These are phyloP conservation scores for Berberis thunbergii DNA, from an alignment of 164 flowering plant species.

Conservation along the genomic window DNA sequence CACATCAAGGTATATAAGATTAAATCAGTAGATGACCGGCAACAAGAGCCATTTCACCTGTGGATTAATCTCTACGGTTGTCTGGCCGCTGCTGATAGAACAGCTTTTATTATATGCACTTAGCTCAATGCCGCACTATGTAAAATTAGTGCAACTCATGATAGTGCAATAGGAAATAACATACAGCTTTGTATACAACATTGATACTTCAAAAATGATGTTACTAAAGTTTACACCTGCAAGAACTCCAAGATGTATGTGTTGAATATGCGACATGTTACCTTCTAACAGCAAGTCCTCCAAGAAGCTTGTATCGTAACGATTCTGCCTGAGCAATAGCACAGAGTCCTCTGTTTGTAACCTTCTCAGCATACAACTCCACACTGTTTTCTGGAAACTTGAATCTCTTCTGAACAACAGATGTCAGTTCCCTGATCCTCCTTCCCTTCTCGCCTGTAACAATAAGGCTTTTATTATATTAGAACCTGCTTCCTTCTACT, in stretches of 20 bases:
- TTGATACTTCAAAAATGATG: not conserved
- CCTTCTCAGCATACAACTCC: conserved; percentile 67
- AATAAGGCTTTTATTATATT: not conserved
- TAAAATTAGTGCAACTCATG: not conserved
- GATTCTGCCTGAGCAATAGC: conserved; percentile 77
- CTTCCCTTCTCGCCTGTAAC: conserved; percentile 58
- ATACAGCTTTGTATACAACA: not conserved
- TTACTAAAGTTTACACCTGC: not conserved
- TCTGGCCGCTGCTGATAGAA: conserved; percentile 56
- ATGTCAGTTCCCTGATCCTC: conserved; percentile 60
- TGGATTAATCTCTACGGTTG: conserved; percentile 73
- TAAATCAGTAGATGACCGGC: conserved; percentile 48
- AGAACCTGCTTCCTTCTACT: not conserved
- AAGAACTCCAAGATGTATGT: no score
- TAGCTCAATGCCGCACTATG: conserved; percentile 7
- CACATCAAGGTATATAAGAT: conserved; percentile 30
- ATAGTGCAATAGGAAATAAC: not conserved
- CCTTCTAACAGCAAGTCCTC: conserved; percentile 73
- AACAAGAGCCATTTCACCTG: conserved; percentile 30
- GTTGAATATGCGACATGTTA: conserved; percentile 2
- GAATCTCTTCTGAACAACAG: conserved; percentile 64
- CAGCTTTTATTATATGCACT: conserved; percentile 14
- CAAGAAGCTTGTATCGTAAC: conserved; percentile 74
- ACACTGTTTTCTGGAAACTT: conserved; percentile 69
- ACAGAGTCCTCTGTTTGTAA: conserved; percentile 61